Evolutionary conservation across 2,329 filamentous ascomycete species (phyloP).

Genomic region (Epichloe hybrida): DNA sequence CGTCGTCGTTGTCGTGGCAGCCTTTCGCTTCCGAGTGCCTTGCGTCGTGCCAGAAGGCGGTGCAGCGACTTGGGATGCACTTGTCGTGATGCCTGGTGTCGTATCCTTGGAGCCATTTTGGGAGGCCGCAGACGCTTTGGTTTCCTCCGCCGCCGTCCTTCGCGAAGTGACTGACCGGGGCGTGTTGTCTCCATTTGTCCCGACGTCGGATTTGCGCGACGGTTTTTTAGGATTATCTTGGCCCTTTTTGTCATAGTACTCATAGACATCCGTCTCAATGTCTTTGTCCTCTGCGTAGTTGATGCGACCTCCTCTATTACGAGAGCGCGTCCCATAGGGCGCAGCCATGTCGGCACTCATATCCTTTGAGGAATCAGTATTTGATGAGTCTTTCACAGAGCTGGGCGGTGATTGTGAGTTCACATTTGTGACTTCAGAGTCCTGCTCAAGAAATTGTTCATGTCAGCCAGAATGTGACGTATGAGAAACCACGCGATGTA

Average conservation of each 20-base stretch:
- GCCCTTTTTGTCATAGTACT: constrained; percentile 47
- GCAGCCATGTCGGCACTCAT: constrained; percentile 39
- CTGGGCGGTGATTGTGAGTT: constrained; percentile 20
- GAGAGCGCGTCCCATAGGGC: constrained; percentile 84
- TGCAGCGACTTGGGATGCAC: constrained; percentile 25
- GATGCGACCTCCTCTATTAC: constrained; percentile 75
- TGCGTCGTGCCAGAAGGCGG: constrained; percentile 33
- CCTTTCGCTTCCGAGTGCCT: constrained; percentile 75
- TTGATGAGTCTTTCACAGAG: constrained; percentile 34
- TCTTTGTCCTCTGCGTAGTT: constrained; percentile 96
- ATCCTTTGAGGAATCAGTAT: constrained; percentile 36
- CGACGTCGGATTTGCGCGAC: constrained; percentile 31
- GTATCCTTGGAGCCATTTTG: constrained; percentile 25
- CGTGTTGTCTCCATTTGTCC: constrained; percentile 23
- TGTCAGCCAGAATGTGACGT: neutral
- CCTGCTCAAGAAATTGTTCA: constrained; percentile 12
- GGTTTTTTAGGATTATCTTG: constrained; percentile 41
- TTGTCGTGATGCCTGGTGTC: constrained; percentile 5
- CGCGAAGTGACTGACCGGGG: constrained; percentile 24
- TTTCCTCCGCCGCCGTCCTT: constrained; percentile 28
- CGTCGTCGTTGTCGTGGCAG: constrained; percentile 28
- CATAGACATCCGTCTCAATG: constrained; percentile 73
- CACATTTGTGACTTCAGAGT: constrained; percentile 21
- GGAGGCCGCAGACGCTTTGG: constrained; percentile 19
- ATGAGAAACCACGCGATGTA: neutral